Base-by-base conservation (phyloP, 805 yeast species). In the Ogataea degrootiae region DNA sequence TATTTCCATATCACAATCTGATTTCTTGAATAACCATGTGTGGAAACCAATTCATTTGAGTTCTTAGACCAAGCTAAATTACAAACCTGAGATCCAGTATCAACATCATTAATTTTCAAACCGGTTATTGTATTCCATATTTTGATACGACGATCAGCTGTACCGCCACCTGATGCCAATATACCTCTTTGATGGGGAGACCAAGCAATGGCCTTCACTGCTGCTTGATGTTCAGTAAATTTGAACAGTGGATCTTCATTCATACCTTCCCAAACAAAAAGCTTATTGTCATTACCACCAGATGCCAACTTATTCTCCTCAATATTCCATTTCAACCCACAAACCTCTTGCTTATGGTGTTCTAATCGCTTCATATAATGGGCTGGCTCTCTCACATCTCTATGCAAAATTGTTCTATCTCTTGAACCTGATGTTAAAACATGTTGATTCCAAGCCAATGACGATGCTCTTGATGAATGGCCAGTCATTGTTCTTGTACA, bases 141-240 rank as follows among this genome's bases (percentile, higher is more conserved):
- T 65, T 91, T 87, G 56, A 94, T 85, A 37, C 83, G 77, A 48
- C 92, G 81, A 66, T 94, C 99, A 1, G 95, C 91, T 0, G 98
- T 90, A 35, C 99, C 99, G 17, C 99, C 99, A 15, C 99, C 99
- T 1, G 94, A 80, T 1, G 98, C 98, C 46, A 94, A 66, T 3
- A 91, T 76, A 1, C 98, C 97, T 46, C 97, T 73, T 62, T 89
- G 96, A 62, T 94, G 98, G 2, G 99, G 98, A 1, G 96, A 87
- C 99, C 99, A 94, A 2, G 96, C 87, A 45, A 94, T 76, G 0
- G 98, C 99, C 67, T 94, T 94, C 3, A 94, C 96, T 0, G 99
- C 99, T 1, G 98, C 97, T 16, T 79, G 80, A 64, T 94, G 98
- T 53, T 89, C 96, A 2, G 75, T 72, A 57, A 90, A 85, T 49